Conservation (phyloP, 441 rosid species). For the Populus hybrid region DNA sequence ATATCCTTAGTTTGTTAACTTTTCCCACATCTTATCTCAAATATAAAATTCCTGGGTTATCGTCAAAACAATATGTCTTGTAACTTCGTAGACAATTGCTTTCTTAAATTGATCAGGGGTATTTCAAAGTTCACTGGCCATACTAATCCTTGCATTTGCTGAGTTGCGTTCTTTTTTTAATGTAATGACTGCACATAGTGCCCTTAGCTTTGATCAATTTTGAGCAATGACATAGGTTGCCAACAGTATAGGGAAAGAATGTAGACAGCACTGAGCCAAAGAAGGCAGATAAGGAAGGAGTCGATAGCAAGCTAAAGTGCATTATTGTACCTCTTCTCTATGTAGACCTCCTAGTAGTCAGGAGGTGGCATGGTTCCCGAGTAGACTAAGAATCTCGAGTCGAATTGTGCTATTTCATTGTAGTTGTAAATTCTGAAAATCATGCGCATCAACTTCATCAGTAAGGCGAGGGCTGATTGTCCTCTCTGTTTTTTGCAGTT, state of each 20-base stretch:
- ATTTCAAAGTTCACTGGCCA: background rate
- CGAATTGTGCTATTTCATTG: background rate
- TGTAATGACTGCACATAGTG: background rate
- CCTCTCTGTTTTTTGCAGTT: slow-evolving; percentile 37
- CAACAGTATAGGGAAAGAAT: background rate
- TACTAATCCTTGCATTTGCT: background rate
- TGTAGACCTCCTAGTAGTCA: background rate
- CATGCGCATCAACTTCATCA: background rate
- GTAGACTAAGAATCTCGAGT: background rate
- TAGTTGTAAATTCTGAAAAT: background rate
- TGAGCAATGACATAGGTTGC: background rate
- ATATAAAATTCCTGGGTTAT: background rate
- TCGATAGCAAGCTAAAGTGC: background rate
- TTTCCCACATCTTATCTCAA: background rate
- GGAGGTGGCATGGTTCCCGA: background rate
- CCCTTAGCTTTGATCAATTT: background rate
- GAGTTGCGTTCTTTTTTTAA: background rate
- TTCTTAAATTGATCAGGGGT: background rate
- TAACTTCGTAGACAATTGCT: background rate
- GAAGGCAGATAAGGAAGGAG: background rate
- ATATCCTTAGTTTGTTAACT: background rate
- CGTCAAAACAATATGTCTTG: background rate
- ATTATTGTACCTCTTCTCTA: background rate
- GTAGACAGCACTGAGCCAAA: background rate
- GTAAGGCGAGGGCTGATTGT: slow-evolving; percentile 1